Conservation (phyloP, 345 rosid genomes). For the Gossypium rotundifolium region DNA sequence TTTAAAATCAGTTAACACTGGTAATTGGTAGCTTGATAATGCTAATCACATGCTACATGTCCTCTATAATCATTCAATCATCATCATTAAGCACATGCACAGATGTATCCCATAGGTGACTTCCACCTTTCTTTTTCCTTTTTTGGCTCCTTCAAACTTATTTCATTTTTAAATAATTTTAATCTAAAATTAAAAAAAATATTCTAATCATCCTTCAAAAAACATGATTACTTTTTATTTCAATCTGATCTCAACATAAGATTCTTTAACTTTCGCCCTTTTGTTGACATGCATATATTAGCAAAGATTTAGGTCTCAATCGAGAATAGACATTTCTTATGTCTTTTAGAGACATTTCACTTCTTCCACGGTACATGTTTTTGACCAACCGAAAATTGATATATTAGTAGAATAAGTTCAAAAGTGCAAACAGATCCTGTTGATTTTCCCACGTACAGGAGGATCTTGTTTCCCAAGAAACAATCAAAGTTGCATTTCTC, state of each 20-base stretch:
- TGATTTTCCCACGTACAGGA: conserved; percentile 11
- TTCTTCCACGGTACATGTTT: not conserved
- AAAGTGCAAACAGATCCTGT: not conserved
- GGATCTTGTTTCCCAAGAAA: conserved; percentile 13
- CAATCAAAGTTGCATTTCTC: not conserved
- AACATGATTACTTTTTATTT: too few relatives aligned
- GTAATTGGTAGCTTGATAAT: not conserved
- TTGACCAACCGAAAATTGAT: not conserved
- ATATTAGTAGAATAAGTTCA: not conserved
- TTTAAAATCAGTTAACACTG: not conserved
- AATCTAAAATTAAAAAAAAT: too few relatives aligned
- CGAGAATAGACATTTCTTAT: not conserved
- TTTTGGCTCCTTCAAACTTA: not conserved
- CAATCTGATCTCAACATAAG: too few relatives aligned
- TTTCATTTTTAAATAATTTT: too few relatives aligned
- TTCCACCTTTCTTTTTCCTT: not conserved
- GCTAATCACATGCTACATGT: conserved; percentile 6
- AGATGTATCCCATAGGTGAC: not conserved
- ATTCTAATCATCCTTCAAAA: too few relatives aligned
- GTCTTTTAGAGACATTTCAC: not conserved
- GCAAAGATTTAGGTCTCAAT: not conserved
- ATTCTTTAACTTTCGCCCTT: too few relatives aligned
- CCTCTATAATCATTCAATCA: not conserved
- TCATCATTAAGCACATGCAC: not conserved
- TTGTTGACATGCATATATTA: not conserved